Evolutionary conservation across 2,329 filamentous ascomycete genomes (phyloP).

Genomic region (Stemphylium lycopersici): DNA sequence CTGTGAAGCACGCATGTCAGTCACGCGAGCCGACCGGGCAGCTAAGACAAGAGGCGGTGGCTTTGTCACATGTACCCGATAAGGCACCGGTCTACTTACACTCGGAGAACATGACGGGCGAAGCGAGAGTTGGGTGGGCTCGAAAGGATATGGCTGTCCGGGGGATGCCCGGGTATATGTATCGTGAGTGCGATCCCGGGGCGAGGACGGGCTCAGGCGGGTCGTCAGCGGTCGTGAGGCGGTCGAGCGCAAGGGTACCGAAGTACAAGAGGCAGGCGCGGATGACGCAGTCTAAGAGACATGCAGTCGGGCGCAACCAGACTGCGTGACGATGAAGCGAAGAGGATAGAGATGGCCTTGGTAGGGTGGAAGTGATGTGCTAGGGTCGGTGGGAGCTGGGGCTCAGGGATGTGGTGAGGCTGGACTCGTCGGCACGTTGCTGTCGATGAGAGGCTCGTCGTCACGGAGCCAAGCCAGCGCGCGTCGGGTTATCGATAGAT

Average conservation of each 20-base stretch:
- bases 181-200: slow-evolving; percentile 26
- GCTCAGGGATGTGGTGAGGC: slow-evolving; percentile 9
- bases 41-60: slow-evolving; percentile 36
- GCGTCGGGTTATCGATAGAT: slow-evolving; percentile 25
- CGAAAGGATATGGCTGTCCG: slow-evolving; percentile 28
- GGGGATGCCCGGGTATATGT: slow-evolving; percentile 25
- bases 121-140: slow-evolving; percentile 15
- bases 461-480: slow-evolving; percentile 14
- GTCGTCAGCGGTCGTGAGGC: slow-evolving; percentile 39
- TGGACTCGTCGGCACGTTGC: slow-evolving; percentile 8
- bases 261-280: slow-evolving; percentile 34
- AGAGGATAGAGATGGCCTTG: slow-evolving; percentile 1
- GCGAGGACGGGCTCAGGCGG: slow-evolving; percentile 31
- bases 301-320: slow-evolving; percentile 31
- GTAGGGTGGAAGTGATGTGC: slow-evolving; percentile 10
- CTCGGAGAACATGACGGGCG: slow-evolving; percentile 77
- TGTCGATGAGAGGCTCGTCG: slow-evolving; percentile 5
- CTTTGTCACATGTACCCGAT: slow-evolving; percentile 42
- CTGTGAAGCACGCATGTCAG: slow-evolving; percentile 59
- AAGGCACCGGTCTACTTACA: slow-evolving; percentile 65
- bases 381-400: slow-evolving; percentile 6
- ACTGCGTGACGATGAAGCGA: slow-evolving; percentile 8
- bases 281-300: slow-evolving; percentile 38
- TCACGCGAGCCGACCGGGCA: slow-evolving; percentile 48
- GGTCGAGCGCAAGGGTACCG: slow-evolving; percentile 24